A percentile compares a stretch with the other conserved stretches of the same genome.
Evolutionary conservation across 2,329 filamentous ascomycete genomes (phyloP).

Genomic region (Talaromyces sp.): DNA sequence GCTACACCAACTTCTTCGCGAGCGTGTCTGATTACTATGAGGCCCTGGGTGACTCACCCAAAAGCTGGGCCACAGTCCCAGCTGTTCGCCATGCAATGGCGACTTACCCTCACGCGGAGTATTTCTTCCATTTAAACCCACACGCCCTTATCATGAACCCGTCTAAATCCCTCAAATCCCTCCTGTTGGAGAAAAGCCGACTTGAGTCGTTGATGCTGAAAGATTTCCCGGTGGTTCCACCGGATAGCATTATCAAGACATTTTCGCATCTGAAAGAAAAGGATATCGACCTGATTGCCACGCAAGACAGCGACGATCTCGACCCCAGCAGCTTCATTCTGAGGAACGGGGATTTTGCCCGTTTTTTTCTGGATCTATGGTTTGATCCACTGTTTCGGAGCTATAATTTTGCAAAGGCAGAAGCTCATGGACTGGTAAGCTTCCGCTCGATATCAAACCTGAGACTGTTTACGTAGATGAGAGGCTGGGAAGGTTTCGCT

Average conservation of each 20-base stretch:
- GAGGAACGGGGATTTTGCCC: conserved; percentile 83
- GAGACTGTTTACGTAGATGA: background rate
- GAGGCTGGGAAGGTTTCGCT: conserved; percentile 20
- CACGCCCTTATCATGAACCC: conserved; percentile 89
- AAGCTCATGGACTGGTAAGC: conserved; percentile 82
- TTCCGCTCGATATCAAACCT: background rate
- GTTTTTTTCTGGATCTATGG: conserved; percentile 93
- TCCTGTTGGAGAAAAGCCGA: conserved; percentile 67
- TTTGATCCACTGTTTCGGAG: conserved; percentile 90
- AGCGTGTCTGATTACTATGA: conserved; percentile 71
- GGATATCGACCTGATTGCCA: conserved; percentile 78
- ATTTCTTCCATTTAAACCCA: conserved; percentile 85
- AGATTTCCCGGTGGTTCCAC: conserved; percentile 84
- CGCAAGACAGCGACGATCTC: conserved; percentile 81
- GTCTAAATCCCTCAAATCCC: conserved; percentile 66
- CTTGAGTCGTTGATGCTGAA: conserved; percentile 81
- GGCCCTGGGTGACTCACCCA: conserved; percentile 44
- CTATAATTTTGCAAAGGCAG: conserved; percentile 96
- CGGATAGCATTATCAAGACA: conserved; percentile 95
- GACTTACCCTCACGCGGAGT: conserved; percentile 73
- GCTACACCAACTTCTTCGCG: conserved; percentile 84
- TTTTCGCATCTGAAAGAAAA: conserved; percentile 78
- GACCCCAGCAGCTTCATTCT: conserved; percentile 77
- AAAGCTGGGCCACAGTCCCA: conserved; percentile 68
- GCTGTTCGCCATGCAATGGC: conserved; percentile 88